Evolutionary conservation across 2,329 filamentous ascomycete genomes (phyloP).

Genomic region (Rhexocercosporidium sp.): DNA sequence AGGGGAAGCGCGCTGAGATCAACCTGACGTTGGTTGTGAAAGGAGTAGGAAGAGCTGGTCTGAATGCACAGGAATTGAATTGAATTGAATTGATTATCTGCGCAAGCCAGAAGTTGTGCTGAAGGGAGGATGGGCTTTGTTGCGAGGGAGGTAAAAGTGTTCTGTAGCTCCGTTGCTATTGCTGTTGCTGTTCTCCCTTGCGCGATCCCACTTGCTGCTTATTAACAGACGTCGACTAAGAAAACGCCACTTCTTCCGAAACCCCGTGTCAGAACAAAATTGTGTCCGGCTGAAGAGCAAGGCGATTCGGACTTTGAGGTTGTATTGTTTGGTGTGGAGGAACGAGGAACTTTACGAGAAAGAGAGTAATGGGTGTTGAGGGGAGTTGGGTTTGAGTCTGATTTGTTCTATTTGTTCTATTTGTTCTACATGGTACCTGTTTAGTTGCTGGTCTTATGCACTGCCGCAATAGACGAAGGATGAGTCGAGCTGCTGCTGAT

Average conservation of each 20-base stretch:
- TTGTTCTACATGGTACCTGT: neutral
- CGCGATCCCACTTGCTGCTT: constrained; percentile 10
- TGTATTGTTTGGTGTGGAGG: neutral
- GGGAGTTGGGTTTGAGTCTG: neutral
- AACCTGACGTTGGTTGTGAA: neutral
- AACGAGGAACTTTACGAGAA: neutral
- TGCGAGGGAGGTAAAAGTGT: neutral
- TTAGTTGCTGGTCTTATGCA: neutral
- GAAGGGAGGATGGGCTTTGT: neutral
- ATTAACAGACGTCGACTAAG: neutral
- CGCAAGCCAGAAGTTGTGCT: neutral
- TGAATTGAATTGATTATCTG: neutral
- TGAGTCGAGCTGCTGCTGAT: constrained; percentile 9
- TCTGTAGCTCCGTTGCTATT: neutral
- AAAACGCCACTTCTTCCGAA: constrained; percentile 8
- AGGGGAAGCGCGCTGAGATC: neutral
- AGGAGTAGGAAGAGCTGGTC: neutral
- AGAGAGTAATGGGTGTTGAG: neutral
- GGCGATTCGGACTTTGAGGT: neutral
- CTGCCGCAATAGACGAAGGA: constrained; percentile 6
- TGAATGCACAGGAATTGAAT: neutral
- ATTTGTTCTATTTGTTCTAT: neutral
- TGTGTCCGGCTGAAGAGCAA: neutral
- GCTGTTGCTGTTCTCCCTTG: neutral
- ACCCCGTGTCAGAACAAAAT: constrained; percentile 11